Base-by-base conservation (phyloP, 169 alveolate genomes). In the Sarcocystis neurona region DNA sequence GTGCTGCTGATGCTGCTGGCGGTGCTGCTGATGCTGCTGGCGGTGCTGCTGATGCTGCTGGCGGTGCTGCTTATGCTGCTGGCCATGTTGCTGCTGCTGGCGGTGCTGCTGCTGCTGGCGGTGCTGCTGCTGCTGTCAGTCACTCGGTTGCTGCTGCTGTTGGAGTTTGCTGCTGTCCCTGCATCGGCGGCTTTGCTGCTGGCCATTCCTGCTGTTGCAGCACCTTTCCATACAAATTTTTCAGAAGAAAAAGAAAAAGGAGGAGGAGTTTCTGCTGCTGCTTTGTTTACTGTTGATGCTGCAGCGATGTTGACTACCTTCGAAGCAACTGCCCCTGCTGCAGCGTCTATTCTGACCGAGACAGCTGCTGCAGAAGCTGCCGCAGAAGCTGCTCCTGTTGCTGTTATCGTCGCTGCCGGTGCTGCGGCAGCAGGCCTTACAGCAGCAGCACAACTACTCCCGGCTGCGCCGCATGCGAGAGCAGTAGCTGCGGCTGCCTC, bases 201-300 rank as follows among this genome's bases (percentile, higher is more conserved):
- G n/a, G n/a, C n/a, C n/a, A n/a, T n/a, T n/a, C n/a, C n/a, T n/a
- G n/a, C n/a, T n/a, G n/a, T n/a, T n/a, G n/a, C n/a, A n/a, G n/a
- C n/a, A n/a, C n/a, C n/a, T n/a, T n/a, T n/a, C n/a, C n/a, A n/a
- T n/a, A n/a, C n/a, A n/a, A n/a, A n/a, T 37, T 18, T 41, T 43
- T 43, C 37, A 20, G 66, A 30, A 5, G 39, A n/a, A n/a, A 37
- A 46, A 44, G 43, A 41, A 66, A 58, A 77, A 44, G 18, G 39
- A 6, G 63, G 20, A 6, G 85, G 68, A n/a, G 66, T 37, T 0
- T 27, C 37, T 41, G 56, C 50, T 37, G 82, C 18, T 8, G 82
- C 53, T 27, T 27, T 23, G 43, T 30, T 77, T 32, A 75, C 87
- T 30, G 87, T 75, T 15, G 77, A 50, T 72, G 82, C 82, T 39